These are phyloP conservation scores for Ecytonucleospora hepatopenaei DNA, from an alignment of 371 early-diverging fungal species.

Conservation along the genomic window DNA sequence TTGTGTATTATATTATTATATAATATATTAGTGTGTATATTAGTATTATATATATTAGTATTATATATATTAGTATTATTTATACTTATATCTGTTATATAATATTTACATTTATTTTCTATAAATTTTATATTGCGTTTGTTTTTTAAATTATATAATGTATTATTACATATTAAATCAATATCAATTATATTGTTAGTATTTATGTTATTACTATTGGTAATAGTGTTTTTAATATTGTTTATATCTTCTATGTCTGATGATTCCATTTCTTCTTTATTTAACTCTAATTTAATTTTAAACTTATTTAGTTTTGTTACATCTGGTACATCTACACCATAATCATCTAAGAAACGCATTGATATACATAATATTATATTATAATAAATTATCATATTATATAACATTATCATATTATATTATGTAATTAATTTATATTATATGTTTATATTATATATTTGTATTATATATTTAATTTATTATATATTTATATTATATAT, in stretches of 20 bases:
- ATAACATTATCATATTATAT: neutral
- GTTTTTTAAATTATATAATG: neutral
- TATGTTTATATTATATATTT: neutral
- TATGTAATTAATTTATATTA: neutral
- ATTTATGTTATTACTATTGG: too few species aligned
- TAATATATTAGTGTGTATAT: too few species aligned
- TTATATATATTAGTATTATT: neutral
- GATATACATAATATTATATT: neutral
- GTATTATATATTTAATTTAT: neutral
- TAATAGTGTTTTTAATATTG: too few species aligned
- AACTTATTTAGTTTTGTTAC: neutral
- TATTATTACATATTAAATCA: neutral
- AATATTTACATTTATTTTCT: neutral
- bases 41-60: too few species aligned
- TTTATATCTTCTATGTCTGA: too few species aligned
- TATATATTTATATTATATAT: neutral
- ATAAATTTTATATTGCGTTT: neutral
- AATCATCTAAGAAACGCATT: neutral
- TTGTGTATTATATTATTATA: too few species aligned
- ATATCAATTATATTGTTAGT: too few species aligned
- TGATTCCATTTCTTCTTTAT: neutral
- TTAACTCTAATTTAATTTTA: neutral
- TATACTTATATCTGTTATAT: neutral
- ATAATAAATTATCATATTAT: neutral
- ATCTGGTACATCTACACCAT: slow-evolving; percentile 1